Base-by-base conservation (phyloP, 768 basidiomycete species). In the Termitomyces eurrhizus region DNA sequence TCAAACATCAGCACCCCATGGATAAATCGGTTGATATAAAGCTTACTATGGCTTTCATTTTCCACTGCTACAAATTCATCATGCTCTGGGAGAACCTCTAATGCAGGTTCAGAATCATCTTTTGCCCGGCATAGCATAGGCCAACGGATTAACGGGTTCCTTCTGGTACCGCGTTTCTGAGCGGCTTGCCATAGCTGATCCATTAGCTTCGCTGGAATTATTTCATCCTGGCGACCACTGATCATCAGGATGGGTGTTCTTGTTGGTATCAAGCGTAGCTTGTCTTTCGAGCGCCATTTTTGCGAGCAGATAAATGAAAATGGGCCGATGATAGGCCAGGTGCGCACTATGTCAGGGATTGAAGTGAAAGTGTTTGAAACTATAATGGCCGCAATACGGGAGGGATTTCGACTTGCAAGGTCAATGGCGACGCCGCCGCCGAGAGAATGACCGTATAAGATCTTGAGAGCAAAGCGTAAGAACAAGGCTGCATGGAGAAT, bases 361-460 rank as follows among this genome's bases (percentile, higher is more conserved):
- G 89, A 92, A 42, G 87, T 81, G 73, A 95, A 96, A 0, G 95
- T 95, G 69, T 95, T 95, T 74, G 95, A 93, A 60, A 95, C 74
- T 42, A 96, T 83, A 26, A 95, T 76, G 0, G 86, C 92, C 5
- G 78, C 60, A 52, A 94, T 80, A 85, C 90, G 64, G 39, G 81
- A 72, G 1, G 85, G 77, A 68, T 93, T 94, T 11, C 80, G 79
- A 58, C 84, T 84, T 0, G 89, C 89, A 8, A 93, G 85, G 72
- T 93, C 87, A 49, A 96, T 88, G 4, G 90, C 84, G 7, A 96
- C 93, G 0, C 92, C 95, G 5, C 94, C 94, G 16, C 95, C 95
- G 37, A 95, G 87, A 9, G 85, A 89, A 65, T 89, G 86, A 1
- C 90, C 90, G 63, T 83, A 92, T 1, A 91, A 64, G 45, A 91